A percentile compares a stretch with the other conserved stretches of the same genome.
Evolutionary conservation across 306 rosid species (phyloP).

Genomic region (Luffa acutangula): DNA sequence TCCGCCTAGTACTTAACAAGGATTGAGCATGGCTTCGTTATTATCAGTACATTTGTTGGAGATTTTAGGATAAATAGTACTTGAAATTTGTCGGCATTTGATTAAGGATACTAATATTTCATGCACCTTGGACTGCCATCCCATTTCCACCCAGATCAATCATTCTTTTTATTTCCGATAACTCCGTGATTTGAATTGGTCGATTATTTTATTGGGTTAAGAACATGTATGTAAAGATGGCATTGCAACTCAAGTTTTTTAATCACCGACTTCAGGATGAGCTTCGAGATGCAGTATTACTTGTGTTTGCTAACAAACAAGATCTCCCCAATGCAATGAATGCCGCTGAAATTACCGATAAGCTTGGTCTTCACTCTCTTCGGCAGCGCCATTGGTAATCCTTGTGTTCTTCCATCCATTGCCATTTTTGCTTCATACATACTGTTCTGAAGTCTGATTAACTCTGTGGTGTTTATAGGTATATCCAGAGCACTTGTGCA

Average conservation of each 20-base stretch:
- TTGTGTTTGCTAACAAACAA: conserved; percentile 77
- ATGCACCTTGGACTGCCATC: background rate
- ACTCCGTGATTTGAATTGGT: background rate
- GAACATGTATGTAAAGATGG: background rate
- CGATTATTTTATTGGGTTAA: background rate
- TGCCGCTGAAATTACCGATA: conserved; percentile 77
- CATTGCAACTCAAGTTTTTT: background rate
- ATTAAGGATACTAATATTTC: background rate
- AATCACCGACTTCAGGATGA: conserved; percentile 38
- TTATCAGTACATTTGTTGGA: background rate
- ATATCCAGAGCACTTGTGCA: conserved; percentile 82
- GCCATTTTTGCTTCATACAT: background rate
- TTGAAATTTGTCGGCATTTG: background rate
- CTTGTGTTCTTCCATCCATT: conserved; percentile 5
- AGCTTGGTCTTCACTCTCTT: conserved; percentile 72
- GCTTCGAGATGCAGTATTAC: conserved; percentile 66
- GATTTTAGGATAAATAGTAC: background rate
- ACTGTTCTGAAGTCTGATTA: conserved; percentile 4
- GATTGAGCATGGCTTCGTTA: background rate
- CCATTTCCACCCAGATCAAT: background rate
- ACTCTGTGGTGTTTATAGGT: conserved; percentile 36
- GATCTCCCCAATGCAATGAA: conserved; percentile 83
- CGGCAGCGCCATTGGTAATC: conserved; percentile 73
- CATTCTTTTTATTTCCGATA: background rate
- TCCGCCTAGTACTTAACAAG: background rate